These are phyloP conservation scores for Umbelopsis vinacea DNA, from an alignment of 192 early-diverging fungal species.

Conservation along the genomic window DNA sequence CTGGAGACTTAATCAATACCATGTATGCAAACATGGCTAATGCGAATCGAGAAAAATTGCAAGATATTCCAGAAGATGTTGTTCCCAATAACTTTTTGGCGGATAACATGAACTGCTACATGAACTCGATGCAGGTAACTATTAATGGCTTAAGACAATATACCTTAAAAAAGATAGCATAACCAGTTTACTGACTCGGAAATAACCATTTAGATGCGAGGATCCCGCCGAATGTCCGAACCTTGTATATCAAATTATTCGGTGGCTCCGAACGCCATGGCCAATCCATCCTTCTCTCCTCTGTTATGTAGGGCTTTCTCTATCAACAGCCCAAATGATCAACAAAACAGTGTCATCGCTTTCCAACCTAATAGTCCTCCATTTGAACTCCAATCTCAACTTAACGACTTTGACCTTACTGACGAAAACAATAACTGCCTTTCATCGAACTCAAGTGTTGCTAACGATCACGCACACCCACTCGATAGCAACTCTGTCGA, in stretches of 20 bases:
- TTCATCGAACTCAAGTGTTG: not conserved
- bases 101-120: constrained; percentile 2
- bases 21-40: not conserved
- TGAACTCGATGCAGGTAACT: constrained; percentile 19
- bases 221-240: constrained; percentile 17
- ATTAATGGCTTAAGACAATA: not conserved
- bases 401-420: constrained; percentile 3
- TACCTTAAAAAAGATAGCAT: not conserved
- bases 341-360: not conserved
- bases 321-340: not conserved
- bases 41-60: not conserved
- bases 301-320: constrained; percentile 7
- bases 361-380: not conserved
- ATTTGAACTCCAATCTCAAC: not conserved
- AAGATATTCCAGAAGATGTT: not conserved
- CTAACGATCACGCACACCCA: not conserved
- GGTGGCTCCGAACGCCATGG: not conserved
- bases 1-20: not conserved
- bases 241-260: constrained; percentile 13
- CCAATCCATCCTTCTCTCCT: not conserved
- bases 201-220: not conserved
- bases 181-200: not conserved
- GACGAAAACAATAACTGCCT: not conserved
- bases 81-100: not conserved
- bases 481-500: not conserved